Evolutionary conservation across 2,329 filamentous ascomycete species (phyloP).

Genomic region (Hansfordia pulvinata): DNA sequence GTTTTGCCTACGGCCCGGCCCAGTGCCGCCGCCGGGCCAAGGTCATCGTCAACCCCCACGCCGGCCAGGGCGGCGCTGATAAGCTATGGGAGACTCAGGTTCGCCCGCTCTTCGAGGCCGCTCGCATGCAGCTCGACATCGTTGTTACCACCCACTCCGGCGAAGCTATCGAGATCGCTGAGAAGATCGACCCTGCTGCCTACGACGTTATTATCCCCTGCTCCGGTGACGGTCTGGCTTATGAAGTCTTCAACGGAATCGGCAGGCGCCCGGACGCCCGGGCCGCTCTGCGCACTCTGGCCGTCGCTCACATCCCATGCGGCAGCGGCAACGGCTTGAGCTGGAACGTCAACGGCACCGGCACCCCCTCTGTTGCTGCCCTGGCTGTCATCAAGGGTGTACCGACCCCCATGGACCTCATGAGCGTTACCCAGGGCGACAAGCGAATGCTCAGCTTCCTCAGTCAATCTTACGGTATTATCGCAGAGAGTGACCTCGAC

Average conservation of each 20-base stretch:
- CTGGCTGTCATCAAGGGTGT: slow-evolving; percentile 79
- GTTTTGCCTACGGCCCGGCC: slow-evolving; percentile 55
- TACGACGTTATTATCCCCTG: slow-evolving; percentile 82
- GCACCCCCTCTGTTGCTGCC: slow-evolving; percentile 61
- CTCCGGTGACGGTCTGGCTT: slow-evolving; percentile 81
- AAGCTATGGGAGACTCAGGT: slow-evolving; percentile 64
- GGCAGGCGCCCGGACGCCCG: slow-evolving; percentile 63
- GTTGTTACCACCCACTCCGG: slow-evolving; percentile 58
- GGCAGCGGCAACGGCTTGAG: slow-evolving; percentile 92
- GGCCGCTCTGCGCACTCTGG: slow-evolving; percentile 60
- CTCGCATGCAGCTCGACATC: slow-evolving; percentile 63
- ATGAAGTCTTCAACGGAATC: slow-evolving; percentile 92
- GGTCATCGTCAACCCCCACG: slow-evolving; percentile 81
- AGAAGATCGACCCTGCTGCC: slow-evolving; percentile 60
- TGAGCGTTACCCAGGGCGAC: slow-evolving; percentile 74
- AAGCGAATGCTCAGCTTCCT: slow-evolving; percentile 71
- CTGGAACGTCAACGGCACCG: slow-evolving; percentile 75
- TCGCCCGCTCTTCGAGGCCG: slow-evolving; percentile 71
- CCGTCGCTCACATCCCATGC: slow-evolving; percentile 79
- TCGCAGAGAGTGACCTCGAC: slow-evolving; percentile 79
- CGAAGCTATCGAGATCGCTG: slow-evolving; percentile 66
- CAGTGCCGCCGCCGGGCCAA: slow-evolving; percentile 66
- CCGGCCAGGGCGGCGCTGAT: slow-evolving; percentile 65
- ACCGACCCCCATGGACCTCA: slow-evolving; percentile 70
- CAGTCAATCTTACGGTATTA: slow-evolving; percentile 77